Conservation (phyloP, 2,329 filamentous ascomycete species). For the Celoporthe dispersa region DNA sequence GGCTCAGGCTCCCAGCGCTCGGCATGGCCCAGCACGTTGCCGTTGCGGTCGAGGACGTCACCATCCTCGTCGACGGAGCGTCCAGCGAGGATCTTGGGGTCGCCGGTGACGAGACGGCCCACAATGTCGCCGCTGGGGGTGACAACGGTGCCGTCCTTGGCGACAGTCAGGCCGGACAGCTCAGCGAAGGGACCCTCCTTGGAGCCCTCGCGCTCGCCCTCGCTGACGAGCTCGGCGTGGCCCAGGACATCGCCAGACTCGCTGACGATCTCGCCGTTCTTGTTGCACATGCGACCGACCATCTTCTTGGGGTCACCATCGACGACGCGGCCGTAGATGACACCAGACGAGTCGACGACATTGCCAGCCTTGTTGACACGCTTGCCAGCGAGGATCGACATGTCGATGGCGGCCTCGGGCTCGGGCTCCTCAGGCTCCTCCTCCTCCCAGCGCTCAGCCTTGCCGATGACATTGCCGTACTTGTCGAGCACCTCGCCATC, state of each 20-base stretch:
- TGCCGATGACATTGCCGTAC: conserved; percentile 68
- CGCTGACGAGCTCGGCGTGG: conserved; percentile 68
- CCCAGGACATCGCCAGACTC: conserved; percentile 74
- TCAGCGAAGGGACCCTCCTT: conserved; percentile 73
- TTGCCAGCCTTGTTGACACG: conserved; percentile 73
- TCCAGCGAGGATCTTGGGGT: conserved; percentile 73
- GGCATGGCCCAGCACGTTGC: conserved; percentile 60
- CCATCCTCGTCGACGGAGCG: conserved; percentile 80
- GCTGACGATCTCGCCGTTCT: conserved; percentile 72
- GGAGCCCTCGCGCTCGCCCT: conserved; percentile 64
- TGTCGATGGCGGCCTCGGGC: conserved; percentile 55
- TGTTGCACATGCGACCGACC: conserved; percentile 71
- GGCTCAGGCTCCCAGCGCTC: conserved; percentile 57
- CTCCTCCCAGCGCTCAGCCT: conserved; percentile 69
- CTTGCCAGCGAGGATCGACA: conserved; percentile 69
- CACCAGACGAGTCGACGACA: conserved; percentile 57
- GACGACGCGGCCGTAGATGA: conserved; percentile 67
- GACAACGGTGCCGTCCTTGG: conserved; percentile 71
- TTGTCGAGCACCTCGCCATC: conserved; percentile 72
- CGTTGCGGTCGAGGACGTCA: conserved; percentile 79
- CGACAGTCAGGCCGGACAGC: conserved; percentile 65
- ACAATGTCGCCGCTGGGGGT: conserved; percentile 72
- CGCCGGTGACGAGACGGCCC: conserved; percentile 71
- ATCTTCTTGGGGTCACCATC: conserved; percentile 69
- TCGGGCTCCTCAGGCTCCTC: conserved; percentile 48